Evolutionary conservation across 495 filamentous ascomycete species (phyloP).

Genomic region (Xylaria scruposa): DNA sequence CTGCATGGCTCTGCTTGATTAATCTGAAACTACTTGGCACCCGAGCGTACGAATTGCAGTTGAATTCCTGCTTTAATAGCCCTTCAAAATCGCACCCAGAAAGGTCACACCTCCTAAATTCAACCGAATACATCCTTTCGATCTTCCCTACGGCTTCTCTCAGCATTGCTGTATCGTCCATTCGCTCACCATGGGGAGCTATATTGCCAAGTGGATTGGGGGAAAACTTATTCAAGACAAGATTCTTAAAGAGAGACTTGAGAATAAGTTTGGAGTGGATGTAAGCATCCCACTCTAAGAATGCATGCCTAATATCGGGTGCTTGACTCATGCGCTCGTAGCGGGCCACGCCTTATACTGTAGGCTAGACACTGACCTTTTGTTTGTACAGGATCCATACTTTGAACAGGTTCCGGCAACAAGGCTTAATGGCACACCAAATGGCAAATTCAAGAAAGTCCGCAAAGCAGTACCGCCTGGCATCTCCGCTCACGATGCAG

Average conservation of each 20-base stretch:
- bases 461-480: slow-evolving; percentile 73
- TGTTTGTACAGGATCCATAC: slow-evolving; percentile 67
- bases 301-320: background rate
- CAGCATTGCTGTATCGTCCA: slow-evolving; percentile 14
- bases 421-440: slow-evolving; percentile 61
- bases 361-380: slow-evolving; percentile 29
- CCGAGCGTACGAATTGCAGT: background rate
- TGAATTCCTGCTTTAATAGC: background rate
- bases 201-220: slow-evolving; percentile 52
- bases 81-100: background rate
- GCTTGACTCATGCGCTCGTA: background rate
- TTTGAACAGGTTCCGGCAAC: slow-evolving; percentile 74
- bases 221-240: slow-evolving; percentile 67
- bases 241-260: slow-evolving; percentile 68
- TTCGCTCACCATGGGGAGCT: slow-evolving; percentile 47
- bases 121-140: background rate
- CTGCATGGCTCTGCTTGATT: background rate
- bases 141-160: background rate
- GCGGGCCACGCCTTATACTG: background rate
- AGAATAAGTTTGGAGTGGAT: slow-evolving; percentile 72
- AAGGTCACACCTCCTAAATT: background rate
- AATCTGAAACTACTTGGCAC: slow-evolving; percentile 19
- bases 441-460: slow-evolving; percentile 66
- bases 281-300: slow-evolving; percentile 48
- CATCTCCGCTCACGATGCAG: slow-evolving; percentile 78